phyloP scores from a whole-genome alignment of 2,329 filamentous ascomycete species.

The Curvularia sp. region DNA sequence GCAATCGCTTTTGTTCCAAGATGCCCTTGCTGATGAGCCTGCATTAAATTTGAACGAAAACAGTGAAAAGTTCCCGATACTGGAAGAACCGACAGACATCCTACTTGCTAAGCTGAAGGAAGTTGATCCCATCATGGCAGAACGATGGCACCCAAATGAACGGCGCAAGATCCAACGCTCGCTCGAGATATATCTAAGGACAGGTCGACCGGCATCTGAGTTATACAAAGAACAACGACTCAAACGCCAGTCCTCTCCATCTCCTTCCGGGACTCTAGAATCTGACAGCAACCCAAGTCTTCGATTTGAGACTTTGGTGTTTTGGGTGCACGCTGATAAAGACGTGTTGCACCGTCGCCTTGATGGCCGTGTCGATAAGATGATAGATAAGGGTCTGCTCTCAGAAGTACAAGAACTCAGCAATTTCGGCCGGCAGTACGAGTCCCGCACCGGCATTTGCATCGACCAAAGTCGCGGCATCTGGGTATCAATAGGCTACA shows the following conservation, averaged over 20 bases:
- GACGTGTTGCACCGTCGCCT: constrained; percentile 74
- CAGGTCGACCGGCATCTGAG: constrained; percentile 81
- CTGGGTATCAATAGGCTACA: constrained; percentile 97
- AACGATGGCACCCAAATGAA: constrained; percentile 93
- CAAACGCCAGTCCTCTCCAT: constrained; percentile 43
- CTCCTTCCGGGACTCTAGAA: neutral
- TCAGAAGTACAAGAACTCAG: constrained; percentile 66
- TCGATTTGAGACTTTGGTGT: constrained; percentile 70
- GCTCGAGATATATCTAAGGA: constrained; percentile 86
- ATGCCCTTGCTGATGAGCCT: constrained; percentile 65
- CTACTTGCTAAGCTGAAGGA: constrained; percentile 76
- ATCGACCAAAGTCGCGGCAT: constrained; percentile 83
- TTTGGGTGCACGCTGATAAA: constrained; percentile 85
- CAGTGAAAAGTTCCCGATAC: constrained; percentile 65
- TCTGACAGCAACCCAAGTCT: constrained; percentile 36
- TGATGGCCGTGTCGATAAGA: constrained; percentile 79
- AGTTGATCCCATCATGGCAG: constrained; percentile 88
- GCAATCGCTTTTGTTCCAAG: constrained; percentile 83
- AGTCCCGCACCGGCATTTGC: constrained; percentile 55
- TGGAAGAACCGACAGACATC: constrained; percentile 73
- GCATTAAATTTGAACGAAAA: constrained; percentile 38
- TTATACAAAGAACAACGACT: constrained; percentile 78
- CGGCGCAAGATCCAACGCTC: constrained; percentile 87
- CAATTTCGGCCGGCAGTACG: constrained; percentile 55
- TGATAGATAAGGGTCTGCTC: constrained; percentile 74